Percentiles rank a stretch among this genome's conserved stretches.
phyloP scores from a whole-genome alignment of 2,329 filamentous ascomycete genomes.

The Microascus cirrosus region DNA sequence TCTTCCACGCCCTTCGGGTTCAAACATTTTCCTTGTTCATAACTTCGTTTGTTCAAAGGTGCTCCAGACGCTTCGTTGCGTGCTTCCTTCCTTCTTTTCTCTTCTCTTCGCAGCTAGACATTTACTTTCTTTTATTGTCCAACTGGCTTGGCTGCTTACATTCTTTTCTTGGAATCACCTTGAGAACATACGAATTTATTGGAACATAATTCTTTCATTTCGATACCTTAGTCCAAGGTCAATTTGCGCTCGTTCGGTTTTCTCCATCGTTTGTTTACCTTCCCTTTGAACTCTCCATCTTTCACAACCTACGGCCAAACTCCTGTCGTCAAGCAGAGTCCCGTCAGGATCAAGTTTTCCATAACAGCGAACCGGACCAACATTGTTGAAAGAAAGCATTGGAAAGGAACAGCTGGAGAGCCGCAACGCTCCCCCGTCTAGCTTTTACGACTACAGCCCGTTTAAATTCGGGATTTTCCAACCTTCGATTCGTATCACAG shows the following conservation, averaged over 20 bases:
- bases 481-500: constrained; percentile 10
- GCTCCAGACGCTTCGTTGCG: constrained; percentile 4
- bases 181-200: constrained; percentile 3
- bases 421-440: constrained; percentile 1
- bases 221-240: background rate
- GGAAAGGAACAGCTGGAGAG: constrained; percentile 3
- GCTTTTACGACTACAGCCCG: constrained; percentile 1
- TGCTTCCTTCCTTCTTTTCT: constrained; percentile 5
- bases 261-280: constrained; percentile 4
- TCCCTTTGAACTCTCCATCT: background rate
- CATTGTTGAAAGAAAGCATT: background rate
- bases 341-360: background rate
- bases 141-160: constrained; percentile 49
- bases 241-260: constrained; percentile 5
- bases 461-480: constrained; percentile 2
- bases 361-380: background rate
- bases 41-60: constrained; percentile 8
- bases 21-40: background rate
- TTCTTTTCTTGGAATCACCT: constrained; percentile 26
- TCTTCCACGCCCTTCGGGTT: background rate
- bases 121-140: constrained; percentile 30
- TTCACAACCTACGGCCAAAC: background rate
- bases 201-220: constrained; percentile 8
- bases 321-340: background rate
- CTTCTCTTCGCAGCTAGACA: constrained; percentile 9